These are phyloP conservation scores for Ramularia collo-cygni DNA, from an alignment of 2,329 filamentous ascomycete genomes.

Conservation along the genomic window DNA sequence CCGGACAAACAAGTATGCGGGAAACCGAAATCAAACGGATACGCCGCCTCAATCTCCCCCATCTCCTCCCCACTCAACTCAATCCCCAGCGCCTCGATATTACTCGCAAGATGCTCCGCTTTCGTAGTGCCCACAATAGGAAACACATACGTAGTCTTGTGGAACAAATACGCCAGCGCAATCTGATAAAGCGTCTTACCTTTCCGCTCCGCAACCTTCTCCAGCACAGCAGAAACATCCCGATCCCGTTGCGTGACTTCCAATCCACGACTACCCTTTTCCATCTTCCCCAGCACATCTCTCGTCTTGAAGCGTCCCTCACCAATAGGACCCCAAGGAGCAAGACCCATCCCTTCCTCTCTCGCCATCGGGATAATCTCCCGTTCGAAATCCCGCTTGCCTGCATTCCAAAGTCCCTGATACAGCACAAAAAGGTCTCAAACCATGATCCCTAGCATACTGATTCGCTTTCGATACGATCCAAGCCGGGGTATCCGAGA, in stretches of 20 bases:
- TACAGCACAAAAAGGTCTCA: slow-evolving; percentile 63
- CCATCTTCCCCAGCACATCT: slow-evolving; percentile 20
- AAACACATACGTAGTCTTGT: slow-evolving; percentile 60
- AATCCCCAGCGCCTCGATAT: slow-evolving; percentile 60
- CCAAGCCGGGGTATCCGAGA: slow-evolving; percentile 65
- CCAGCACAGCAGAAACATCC: slow-evolving; percentile 49
- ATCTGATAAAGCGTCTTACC: slow-evolving; percentile 30
- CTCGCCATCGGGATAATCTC: slow-evolving; percentile 56
- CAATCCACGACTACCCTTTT: background rate
- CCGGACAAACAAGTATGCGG: slow-evolving; percentile 51
- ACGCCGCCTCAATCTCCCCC: slow-evolving; percentile 56
- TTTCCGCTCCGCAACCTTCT: slow-evolving; percentile 51
- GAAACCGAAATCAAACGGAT: slow-evolving; percentile 60
- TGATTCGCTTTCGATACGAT: slow-evolving; percentile 19
- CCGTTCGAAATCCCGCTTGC: slow-evolving; percentile 43
- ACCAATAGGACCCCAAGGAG: slow-evolving; percentile 50
- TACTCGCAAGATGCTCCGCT: slow-evolving; percentile 60
- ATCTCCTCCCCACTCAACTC: slow-evolving; percentile 57
- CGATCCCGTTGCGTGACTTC: background rate
- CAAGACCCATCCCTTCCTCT: slow-evolving; percentile 52
- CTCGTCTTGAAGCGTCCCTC: slow-evolving; percentile 37
- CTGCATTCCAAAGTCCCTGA: slow-evolving; percentile 50
- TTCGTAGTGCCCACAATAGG: slow-evolving; percentile 66
- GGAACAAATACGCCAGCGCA: slow-evolving; percentile 64
- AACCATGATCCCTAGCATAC: slow-evolving; percentile 60